Percentiles rank a stretch among this genome's conserved stretches.
These are phyloP conservation scores for Lipomyces yamadae DNA, from an alignment of 805 yeast genomes.

Conservation along the genomic window DNA sequence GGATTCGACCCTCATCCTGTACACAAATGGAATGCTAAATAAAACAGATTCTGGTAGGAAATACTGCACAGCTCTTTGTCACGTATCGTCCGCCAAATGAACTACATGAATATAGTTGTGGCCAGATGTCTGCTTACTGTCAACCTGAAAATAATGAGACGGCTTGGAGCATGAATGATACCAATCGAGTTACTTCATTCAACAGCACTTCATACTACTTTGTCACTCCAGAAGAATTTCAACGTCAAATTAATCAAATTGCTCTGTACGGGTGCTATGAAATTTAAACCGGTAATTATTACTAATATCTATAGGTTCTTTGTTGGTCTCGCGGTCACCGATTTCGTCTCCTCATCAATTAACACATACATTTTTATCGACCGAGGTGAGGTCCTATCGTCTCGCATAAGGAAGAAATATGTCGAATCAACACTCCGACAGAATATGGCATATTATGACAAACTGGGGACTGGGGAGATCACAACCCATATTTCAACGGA, in stretches of 20 bases:
- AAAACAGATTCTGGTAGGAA: neutral
- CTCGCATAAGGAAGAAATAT: slow-evolving; percentile 48
- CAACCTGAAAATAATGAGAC: neutral
- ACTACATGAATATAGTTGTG: neutral
- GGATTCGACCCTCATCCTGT: neutral
- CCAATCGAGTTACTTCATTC: neutral
- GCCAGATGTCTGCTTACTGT: neutral
- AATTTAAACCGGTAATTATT: slow-evolving; percentile 44
- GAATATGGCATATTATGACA: slow-evolving; percentile 51
- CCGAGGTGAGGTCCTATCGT: slow-evolving; percentile 50
- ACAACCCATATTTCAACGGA: slow-evolving; percentile 52
- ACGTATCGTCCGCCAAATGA: slow-evolving; percentile 3
- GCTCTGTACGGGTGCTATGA: slow-evolving; percentile 49
- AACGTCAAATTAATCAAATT: slow-evolving; percentile 44
- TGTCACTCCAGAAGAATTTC: slow-evolving; percentile 40
- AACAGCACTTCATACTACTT: neutral
- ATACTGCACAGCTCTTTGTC: slow-evolving; percentile 10
- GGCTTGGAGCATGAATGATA: neutral
- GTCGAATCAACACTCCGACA: slow-evolving; percentile 47
- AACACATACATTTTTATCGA: slow-evolving; percentile 47
- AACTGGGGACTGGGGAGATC: slow-evolving; percentile 51
- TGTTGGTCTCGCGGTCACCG: slow-evolving; percentile 20
- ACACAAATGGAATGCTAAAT: neutral
- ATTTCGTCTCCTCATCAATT: slow-evolving; percentile 30
- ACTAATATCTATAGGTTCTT: slow-evolving; percentile 28